Base-by-base conservation (phyloP, 2,329 filamentous ascomycete genomes). In the Aspergillus neotritici region DNA sequence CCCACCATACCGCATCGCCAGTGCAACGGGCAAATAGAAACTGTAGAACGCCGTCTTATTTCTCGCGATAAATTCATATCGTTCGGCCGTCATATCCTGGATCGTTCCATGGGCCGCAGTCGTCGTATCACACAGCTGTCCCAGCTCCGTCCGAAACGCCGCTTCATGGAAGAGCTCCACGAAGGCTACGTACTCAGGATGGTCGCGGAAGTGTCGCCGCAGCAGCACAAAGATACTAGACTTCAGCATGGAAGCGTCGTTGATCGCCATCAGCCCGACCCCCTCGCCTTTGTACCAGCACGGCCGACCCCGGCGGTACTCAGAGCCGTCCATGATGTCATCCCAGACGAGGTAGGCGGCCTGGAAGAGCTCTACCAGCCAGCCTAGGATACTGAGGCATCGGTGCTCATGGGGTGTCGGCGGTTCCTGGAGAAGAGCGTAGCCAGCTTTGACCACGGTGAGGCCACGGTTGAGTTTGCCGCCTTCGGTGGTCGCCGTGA, bases 21-120 rank as follows among this genome's bases (percentile, higher is more conserved):
- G 79, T 6, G 87, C 90, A 45, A 97, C 88, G 44, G 93, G 90
- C 10, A 97, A 84, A 74, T 96, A 97, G 78, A 97, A 97, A 62
- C 86, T 93, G 77, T 98, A 97, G 76, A 93, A 97, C 36, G 91
- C 90, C 10, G 91, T 97, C 82, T 98, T 98, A 82, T 94, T 95
- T 70, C 94, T 86, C 72, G 97, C 91, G 62, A 97, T 97, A 77
- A 96, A 96, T 56, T 76, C 82, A 76, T 95, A 95, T 77, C 59
- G 97, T 47, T 89, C 79, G 68, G 95, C 76, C 67, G 82, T 88
- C 77, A 97, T 97, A 75, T 94, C 94, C 76, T 86, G 76, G 4
- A 96, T 85, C 48, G 82, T 76, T 67, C 94, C 89, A 72, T 96
- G 90, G 31, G 93, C 91, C 29, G 91, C 91, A 34, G 91, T 97